These are phyloP conservation scores for Cadophora sp. DNA, from an alignment of 2,329 filamentous ascomycete genomes.

Conservation along the genomic window DNA sequence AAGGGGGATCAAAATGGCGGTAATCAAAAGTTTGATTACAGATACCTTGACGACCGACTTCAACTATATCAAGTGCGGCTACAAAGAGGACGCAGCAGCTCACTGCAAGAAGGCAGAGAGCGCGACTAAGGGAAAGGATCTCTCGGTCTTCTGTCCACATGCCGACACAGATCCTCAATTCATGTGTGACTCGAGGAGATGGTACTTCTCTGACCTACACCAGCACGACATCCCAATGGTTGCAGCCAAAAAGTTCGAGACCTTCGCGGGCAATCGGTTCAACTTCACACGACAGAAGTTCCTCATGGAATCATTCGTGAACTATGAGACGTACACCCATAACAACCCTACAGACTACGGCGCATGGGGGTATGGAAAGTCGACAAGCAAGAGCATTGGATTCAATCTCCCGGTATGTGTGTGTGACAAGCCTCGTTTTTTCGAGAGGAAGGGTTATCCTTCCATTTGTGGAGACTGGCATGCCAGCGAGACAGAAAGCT, in stretches of 20 bases:
- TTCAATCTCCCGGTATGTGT: conserved; percentile 21
- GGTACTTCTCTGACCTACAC: conserved; percentile 18
- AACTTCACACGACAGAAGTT: conserved; percentile 11
- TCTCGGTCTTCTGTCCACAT: conserved; percentile 21
- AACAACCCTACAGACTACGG: neutral
- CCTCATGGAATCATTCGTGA: conserved; percentile 14
- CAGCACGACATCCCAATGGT: conserved; percentile 9
- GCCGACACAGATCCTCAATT: conserved; percentile 21
- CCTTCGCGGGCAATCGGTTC: conserved; percentile 12
- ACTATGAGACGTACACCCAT: conserved; percentile 15
- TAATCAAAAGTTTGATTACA: conserved; percentile 19
- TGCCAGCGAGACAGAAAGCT: conserved; percentile 19
- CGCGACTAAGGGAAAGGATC: conserved; percentile 2
- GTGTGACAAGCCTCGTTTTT: conserved; percentile 9
- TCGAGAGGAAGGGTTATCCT: conserved; percentile 19
- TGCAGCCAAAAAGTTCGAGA: conserved; percentile 16
- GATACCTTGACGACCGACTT: conserved; percentile 15
- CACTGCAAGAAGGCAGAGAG: conserved; percentile 16
- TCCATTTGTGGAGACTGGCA: conserved; percentile 26
- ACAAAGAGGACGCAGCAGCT: conserved; percentile 5
- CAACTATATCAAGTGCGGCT: conserved; percentile 25
- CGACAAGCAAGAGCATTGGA: conserved; percentile 10
- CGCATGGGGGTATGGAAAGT: conserved; percentile 7
- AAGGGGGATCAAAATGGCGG: conserved; percentile 14
- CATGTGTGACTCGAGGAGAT: conserved; percentile 21